Conservation (phyloP, 257 asterid genomes). For the Primulina eburnea region DNA sequence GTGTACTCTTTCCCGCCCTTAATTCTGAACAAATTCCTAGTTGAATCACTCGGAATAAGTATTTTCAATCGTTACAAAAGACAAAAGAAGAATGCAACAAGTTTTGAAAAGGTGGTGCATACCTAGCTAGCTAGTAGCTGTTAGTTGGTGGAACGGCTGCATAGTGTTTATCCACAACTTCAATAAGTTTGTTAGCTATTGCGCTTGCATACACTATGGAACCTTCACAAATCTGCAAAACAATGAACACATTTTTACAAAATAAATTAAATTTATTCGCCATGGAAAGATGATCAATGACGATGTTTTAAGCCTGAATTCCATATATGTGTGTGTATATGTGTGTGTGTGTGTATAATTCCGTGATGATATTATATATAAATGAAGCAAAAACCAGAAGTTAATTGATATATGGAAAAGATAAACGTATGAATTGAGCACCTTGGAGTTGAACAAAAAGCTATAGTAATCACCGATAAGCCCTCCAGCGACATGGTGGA, state of each 20-base stretch:
- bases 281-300: too few species aligned
- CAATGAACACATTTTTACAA: neutral
- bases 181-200: conserved; percentile 81
- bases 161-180: conserved; percentile 72
- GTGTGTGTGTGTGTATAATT: too few species aligned
- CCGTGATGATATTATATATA: too few species aligned
- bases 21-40: neutral
- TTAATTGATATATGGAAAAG: neutral
- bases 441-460: conserved; percentile 85
- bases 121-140: conserved; percentile 45
- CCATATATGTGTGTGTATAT: too few species aligned
- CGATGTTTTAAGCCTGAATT: too few species aligned
- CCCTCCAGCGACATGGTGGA: conserved; percentile 92
- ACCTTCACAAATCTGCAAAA: conserved; percentile 80
- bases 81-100: neutral
- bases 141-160: conserved; percentile 60
- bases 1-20: too few species aligned
- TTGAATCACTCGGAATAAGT: neutral
- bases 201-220: conserved; percentile 84
- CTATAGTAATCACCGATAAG: conserved; percentile 83
- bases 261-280: neutral
- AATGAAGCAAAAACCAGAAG: neutral
- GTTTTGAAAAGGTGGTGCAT: neutral
- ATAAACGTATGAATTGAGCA: conserved; percentile 6
- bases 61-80: neutral